Evolutionary conservation across 352 stramenopile species (phyloP), one percentile per base, ranked within the genome.

Genomic region (Globisporangium alternatum): DNA sequence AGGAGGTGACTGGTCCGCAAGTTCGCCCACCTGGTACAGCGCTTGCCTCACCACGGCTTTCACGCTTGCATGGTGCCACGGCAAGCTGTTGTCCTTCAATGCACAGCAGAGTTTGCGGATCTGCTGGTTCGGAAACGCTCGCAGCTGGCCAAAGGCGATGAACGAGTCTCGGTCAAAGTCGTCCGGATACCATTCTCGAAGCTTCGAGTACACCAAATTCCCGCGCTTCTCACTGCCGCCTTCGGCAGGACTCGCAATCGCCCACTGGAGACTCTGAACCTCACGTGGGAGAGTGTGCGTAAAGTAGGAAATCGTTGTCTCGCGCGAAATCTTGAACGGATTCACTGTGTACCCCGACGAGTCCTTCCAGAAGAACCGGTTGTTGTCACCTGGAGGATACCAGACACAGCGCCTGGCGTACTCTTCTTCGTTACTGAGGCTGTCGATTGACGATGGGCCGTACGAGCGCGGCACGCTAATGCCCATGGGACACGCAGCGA

Each of bases 41-140:
- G 74, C 73, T 63, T 88, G 77, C 2, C 63, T 68, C 1, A 86
- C 65, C n/a, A 88, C 60, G 9, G 44, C 70, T 21, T 47, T 30
- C 5, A 90, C 77, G 21, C 65, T 69, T 2, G 56, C 8, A 21
- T 83, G 64, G 0, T 66, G 72, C 79, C 79, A 88, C 9, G 72
- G 77, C 19, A 90, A 41, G 0, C 56, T 19, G 33, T 88, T 74
- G 21, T 76, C 67, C 39, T 80, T 45, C 9, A 90, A 30, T 17
- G 71, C 70, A 1, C 66, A 76, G 17, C 77, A 70, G 25, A 91
- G 13, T n/a, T 81, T 83, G 1, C 75, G 72, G 5, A 76, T 64
- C 39, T 90, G 77, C 53, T 83, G 76, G 33, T 86, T 72, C 2
- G 81, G 72, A 19, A 74, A 83, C 15, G 77, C 72, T 10, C 81